phyloP scores from a whole-genome alignment of 2,329 filamentous ascomycete species.

The Penicillium sp. region DNA sequence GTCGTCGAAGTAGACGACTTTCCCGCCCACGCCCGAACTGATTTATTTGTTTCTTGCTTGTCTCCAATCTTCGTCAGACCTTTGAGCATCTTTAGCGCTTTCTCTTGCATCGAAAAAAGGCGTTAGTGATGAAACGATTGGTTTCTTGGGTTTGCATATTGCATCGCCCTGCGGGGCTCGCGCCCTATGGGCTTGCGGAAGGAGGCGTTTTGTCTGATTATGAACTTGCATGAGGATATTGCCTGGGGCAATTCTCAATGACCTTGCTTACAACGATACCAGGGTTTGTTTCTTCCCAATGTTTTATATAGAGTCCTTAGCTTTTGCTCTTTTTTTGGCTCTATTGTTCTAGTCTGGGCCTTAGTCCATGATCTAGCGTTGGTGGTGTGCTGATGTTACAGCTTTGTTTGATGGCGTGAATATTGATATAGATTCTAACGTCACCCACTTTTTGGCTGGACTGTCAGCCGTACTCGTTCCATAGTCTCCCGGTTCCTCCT shows the following conservation, averaged over 20 bases:
- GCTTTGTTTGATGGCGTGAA: background rate
- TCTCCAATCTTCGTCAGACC: conserved; percentile 4
- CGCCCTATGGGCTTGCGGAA: conserved; percentile 5
- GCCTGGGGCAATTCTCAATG: conserved; percentile 20
- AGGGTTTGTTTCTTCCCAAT: background rate
- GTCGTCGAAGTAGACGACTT: conserved; percentile 21
- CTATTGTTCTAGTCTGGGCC: background rate
- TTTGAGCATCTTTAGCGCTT: conserved; percentile 19
- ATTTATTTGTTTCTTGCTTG: conserved; percentile 9
- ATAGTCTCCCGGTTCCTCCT: background rate
- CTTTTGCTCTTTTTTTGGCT: background rate
- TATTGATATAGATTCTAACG: background rate
- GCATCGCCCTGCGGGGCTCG: conserved; percentile 14
- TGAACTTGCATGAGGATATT: conserved; percentile 17
- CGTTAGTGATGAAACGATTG: conserved; percentile 19
- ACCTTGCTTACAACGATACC: conserved; percentile 14
- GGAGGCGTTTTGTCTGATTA: conserved; percentile 19
- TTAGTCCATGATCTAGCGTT: background rate
- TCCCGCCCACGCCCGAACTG: conserved; percentile 17
- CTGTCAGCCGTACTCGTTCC: background rate
- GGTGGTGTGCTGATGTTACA: background rate
- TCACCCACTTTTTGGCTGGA: background rate
- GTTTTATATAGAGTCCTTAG: background rate
- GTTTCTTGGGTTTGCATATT: conserved; percentile 7
- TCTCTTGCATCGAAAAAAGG: conserved; percentile 21